A percentile compares a stretch with the other conserved stretches of the same genome.
Evolutionary conservation across 495 filamentous ascomycete species (phyloP).

Genomic region (Podospora conica): DNA sequence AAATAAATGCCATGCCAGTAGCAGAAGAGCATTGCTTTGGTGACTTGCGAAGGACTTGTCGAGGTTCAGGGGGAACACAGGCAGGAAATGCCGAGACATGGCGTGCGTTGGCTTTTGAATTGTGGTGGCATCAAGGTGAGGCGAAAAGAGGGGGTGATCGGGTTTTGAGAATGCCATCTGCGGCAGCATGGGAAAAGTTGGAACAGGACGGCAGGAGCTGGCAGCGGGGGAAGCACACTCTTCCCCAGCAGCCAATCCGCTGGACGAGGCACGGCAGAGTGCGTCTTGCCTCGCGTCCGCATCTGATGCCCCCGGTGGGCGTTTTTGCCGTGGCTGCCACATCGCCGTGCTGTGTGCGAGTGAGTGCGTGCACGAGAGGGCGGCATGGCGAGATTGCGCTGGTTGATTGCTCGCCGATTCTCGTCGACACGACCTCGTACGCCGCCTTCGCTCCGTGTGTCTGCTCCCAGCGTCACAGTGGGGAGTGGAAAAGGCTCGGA

Average conservation of each 20-base stretch:
- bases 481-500: neutral
- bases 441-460: neutral
- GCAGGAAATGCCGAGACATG: conserved; percentile 1
- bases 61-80: neutral
- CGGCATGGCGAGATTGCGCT: neutral
- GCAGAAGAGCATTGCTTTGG: neutral
- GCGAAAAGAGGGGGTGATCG: neutral
- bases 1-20: neutral
- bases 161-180: neutral
- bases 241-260: neutral
- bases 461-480: neutral
- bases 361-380: neutral
- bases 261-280: neutral
- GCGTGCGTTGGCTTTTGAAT: neutral
- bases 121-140: neutral
- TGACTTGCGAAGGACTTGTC: neutral
- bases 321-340: neutral
- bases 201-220: neutral
- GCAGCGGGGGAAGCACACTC: neutral
- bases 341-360: too few relatives aligned
- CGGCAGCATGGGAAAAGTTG: neutral
- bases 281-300: neutral
- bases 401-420: neutral
- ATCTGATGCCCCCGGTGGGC: neutral
- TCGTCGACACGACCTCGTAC: neutral